These are phyloP conservation scores for Ballota nigra DNA, from an alignment of 257 asterid genomes.

Conservation along the genomic window DNA sequence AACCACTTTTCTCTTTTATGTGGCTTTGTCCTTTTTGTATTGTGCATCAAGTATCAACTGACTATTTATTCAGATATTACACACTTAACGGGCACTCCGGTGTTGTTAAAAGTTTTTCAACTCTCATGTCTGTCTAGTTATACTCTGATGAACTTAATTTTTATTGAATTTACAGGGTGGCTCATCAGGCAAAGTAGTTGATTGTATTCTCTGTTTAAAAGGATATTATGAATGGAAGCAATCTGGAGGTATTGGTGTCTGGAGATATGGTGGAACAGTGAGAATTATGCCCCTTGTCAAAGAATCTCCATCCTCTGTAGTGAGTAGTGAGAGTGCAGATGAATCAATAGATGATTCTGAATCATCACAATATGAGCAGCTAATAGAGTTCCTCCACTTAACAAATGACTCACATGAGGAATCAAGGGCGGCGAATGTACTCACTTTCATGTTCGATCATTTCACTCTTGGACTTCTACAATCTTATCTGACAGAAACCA, in stretches of 20 bases:
- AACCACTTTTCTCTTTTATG: not conserved
- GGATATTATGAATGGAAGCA: slow-evolving; percentile 86
- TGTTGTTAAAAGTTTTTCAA: not conserved
- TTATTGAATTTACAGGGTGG: slow-evolving; percentile 61
- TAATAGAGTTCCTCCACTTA: slow-evolving; percentile 66
- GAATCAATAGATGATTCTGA: slow-evolving; percentile 79
- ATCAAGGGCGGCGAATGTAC: slow-evolving; percentile 58
- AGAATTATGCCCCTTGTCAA: slow-evolving; percentile 64
- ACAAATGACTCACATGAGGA: slow-evolving; percentile 59
- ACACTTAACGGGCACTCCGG: not conserved
- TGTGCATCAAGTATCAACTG: not conserved
- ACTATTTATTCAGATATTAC: not conserved
- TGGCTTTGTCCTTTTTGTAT: not conserved
- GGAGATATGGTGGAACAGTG: slow-evolving; percentile 90
- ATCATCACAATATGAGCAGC: slow-evolving; percentile 69
- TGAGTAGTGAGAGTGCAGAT: slow-evolving; percentile 68
- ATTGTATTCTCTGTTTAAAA: slow-evolving; percentile 85
- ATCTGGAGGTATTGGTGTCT: slow-evolving; percentile 86
- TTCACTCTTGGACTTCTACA: slow-evolving; percentile 64
- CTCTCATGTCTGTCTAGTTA: not conserved
- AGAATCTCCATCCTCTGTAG: slow-evolving; percentile 62
- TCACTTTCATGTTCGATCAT: slow-evolving; percentile 67
- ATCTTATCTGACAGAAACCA: slow-evolving; percentile 55
- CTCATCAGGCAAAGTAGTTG: slow-evolving; percentile 89
- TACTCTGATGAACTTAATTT: slow-evolving; percentile 13